phyloP scores from a whole-genome alignment of 257 asterid genomes.

The Ajuga chamaepitys region DNA sequence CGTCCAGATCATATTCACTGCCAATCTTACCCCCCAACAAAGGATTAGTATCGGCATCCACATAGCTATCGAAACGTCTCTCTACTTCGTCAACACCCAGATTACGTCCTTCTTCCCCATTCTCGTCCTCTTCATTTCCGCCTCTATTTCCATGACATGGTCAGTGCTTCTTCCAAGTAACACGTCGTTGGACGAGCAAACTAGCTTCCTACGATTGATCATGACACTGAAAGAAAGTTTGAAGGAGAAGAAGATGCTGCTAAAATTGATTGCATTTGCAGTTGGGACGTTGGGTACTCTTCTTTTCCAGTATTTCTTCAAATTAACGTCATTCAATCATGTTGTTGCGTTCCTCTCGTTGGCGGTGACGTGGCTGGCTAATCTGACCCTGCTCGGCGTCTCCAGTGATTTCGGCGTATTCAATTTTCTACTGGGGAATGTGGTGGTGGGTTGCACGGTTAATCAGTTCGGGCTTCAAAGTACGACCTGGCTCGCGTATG shows the following conservation, averaged over 20 bases:
- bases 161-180: neutral
- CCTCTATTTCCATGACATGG: neutral
- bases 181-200: no score
- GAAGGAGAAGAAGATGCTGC: neutral
- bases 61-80: neutral
- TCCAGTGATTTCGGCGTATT: conserved; percentile 10
- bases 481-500: conserved; percentile 7
- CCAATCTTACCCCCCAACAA: no score
- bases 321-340: conserved; percentile 2
- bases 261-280: neutral
- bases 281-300: conserved; percentile 7
- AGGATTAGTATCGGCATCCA: neutral
- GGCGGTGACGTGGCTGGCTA: conserved; percentile 7
- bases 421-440: conserved; percentile 14
- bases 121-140: neutral
- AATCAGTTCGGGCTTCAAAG: conserved; percentile 13
- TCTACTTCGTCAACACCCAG: neutral
- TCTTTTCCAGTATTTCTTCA: conserved; percentile 17
- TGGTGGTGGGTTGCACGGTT: conserved; percentile 17
- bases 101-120: neutral
- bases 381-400: neutral
- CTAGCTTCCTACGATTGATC: no score
- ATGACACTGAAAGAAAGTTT: no score
- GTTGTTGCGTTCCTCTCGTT: conserved; percentile 14
- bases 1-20: neutral